Base-by-base conservation (phyloP, 768 basidiomycete genomes). In the Amanita thiersii region DNA sequence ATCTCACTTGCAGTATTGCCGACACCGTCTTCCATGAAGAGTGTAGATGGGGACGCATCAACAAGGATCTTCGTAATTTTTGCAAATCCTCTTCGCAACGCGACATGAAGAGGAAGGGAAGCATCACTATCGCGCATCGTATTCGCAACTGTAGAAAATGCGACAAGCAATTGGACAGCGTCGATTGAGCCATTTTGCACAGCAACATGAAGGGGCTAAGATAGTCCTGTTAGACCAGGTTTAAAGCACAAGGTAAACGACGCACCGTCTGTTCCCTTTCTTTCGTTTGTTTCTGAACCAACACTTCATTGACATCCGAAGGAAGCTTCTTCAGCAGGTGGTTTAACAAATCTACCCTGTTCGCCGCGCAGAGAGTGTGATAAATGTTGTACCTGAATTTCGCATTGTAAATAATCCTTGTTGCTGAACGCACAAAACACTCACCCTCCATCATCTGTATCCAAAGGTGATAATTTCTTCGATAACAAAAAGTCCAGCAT, bases 151-250 rank as follows among this genome's bases (percentile, higher is more conserved):
- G 56, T 59, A 5, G 63, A 60, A 34, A 64, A 67, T 3, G 61
- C 56, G 10, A 75, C 48, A 24, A 77, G 52, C 21, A 63, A 46
- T 25, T 60, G 51, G 33, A 69, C 63, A 3, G 62, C 40, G 0
- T 49, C 39, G 5, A 56, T 52, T 5, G 49, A 46, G 0, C 60
- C 62, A 0, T 28, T 32, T 45, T 71, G 69, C 10, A 73, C 69
- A 3, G 74, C 73, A n/a, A 76, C 30, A 47, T 73, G 75, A 4
- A 79, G 57, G 5, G 78, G 77, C 79, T 79, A 38, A 32, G 42
- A 3, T 20, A 33, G 10, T 31, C 39, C 32, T 20, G 25, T 28
- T 18, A 50, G 40, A 17, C 2, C 34, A n/a, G 15, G 23, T 8
- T 6, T 10, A 20, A 20, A 6, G 25, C 6, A 26, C 18, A 18